Evolutionary conservation across 306 rosid genomes (phyloP), one percentile per base, ranked within the genome.

Genomic region (Sindora glabra): DNA sequence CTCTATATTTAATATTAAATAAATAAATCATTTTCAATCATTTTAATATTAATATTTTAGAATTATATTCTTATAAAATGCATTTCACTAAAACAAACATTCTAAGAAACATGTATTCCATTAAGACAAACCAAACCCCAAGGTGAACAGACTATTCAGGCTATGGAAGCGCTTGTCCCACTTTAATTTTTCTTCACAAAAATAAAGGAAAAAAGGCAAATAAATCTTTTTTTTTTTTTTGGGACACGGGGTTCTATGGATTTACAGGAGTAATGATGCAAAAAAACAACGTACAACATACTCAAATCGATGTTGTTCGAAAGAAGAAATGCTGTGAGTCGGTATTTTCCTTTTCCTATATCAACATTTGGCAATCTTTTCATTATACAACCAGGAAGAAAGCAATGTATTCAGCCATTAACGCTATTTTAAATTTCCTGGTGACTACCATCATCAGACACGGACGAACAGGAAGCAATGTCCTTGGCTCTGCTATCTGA

Each of bases 401-500:
- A 26, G 44, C 61, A 39, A 47, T 29, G 6, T 47, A 13, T 51
- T 65, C 17, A 77, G 30, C 50, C 66, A 63, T 61, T 68, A n/a
- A n/a, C n/a, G 40, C 65, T 62, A 48, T 55, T 75, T 57, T 47
- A 61, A 58, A 52, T 64, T 32, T 59, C 73, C 6, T 69, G 72
- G 51, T 17, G 51, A 33, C 10, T 11, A 26, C 30, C 68, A 11
- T 45, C 47, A 38, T 19, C 65, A 29, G 68, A 57, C 14, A 9
- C 64, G 15, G 82, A 66, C 5, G 87, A 74, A 0, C 77, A 41
- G 30, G 75, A 62, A 26, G 67, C 66, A 8, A 70, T 53, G 10
- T 24, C 42, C 91, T 88, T 81, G 67, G 79, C 95, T 81, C 78
- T 81, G 73, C 58, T 64, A 74, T 72, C 87, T 40, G 64, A 46